Evolutionary conservation across 1,284 basidiomycete genomes (phyloP), one percentile per base, ranked within the genome.

Genomic region (Rhodotorula glutinis): DNA sequence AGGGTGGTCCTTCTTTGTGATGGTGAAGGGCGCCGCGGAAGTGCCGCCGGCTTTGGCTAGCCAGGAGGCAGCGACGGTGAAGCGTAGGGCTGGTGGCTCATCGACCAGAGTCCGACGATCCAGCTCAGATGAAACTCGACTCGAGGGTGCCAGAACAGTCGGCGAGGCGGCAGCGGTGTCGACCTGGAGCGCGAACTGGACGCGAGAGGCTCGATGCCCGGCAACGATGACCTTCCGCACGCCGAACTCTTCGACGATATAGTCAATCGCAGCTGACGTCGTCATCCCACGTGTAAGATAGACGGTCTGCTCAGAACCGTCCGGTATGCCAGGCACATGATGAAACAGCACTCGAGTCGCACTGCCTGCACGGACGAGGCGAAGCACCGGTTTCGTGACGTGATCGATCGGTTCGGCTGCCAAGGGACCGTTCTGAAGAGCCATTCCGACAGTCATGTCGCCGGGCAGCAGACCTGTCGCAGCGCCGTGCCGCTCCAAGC

Each of bases 301-400:
- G 54, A 85, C 74, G 60, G 82, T 86, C 81, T 86, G 86, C 71
- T 81, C 75, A 73, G 87, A 89, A 2, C 82, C 86, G 75, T 91
- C 90, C 65, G 87, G 85, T 65, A 92, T 85, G 76, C 90, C 88
- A 1, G 88, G 89, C 27, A 92, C 85, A 62, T 89, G 52, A 19
- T 46, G 43, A 49, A 69, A 62, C 3, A 29, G 40, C 33, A 38
- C 33, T 11, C 33, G 41, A 69, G 16, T 8, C 16, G 2, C 9
- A 52, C 49, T 19, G 44, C 21, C 17, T 60, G 43, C 4, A 64
- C 51, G 9, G 57, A 65, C 61, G 21, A 71, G 61, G 13, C 69
- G 69, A 2, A 71, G 61, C 0, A 58, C 33, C 0, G 69, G 58
- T 3, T 82, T 81, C 76, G 88, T 87, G 19, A 89, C 80, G 76